phyloP scores from a whole-genome alignment of 139 green algal genomes.

The Volvox reticuliferus region DNA sequence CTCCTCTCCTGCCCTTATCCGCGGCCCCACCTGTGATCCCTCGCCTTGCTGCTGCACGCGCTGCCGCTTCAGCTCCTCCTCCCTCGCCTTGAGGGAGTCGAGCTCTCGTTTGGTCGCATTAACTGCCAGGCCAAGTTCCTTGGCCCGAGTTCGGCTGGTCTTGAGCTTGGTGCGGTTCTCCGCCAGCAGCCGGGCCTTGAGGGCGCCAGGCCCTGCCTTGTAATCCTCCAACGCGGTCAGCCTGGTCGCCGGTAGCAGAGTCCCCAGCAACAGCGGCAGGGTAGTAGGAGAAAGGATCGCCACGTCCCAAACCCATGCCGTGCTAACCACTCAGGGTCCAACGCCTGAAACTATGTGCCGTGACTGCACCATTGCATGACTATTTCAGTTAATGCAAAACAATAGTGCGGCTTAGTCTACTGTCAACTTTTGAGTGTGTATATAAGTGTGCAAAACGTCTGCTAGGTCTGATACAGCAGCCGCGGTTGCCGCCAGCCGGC shows the following conservation, averaged over 20 bases:
- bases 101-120: slow-evolving; percentile 64
- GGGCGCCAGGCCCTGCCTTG: slow-evolving; percentile 47
- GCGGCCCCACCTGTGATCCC: slow-evolving; percentile 48
- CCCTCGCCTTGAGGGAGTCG: slow-evolving; percentile 50
- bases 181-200: slow-evolving; percentile 51
- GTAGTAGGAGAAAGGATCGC: no score
- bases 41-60: slow-evolving; percentile 40
- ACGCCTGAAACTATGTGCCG: no score
- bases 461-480: no score
- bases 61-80: slow-evolving; percentile 54
- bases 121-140: slow-evolving; percentile 61
- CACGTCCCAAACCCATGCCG: no score
- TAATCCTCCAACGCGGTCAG: slow-evolving; percentile 50
- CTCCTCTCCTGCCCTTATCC: background rate
- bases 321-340: no score
- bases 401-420: no score
- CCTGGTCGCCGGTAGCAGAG: background rate
- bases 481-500: no score
- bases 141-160: slow-evolving; percentile 43
- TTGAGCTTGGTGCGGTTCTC: slow-evolving; percentile 58
- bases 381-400: no score
- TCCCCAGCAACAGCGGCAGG: no score
- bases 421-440: no score
- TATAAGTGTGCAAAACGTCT: no score
- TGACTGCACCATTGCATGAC: no score